Conservation (phyloP, 495 filamentous ascomycete species). For the Hypoxylon lienhwacheense region DNA sequence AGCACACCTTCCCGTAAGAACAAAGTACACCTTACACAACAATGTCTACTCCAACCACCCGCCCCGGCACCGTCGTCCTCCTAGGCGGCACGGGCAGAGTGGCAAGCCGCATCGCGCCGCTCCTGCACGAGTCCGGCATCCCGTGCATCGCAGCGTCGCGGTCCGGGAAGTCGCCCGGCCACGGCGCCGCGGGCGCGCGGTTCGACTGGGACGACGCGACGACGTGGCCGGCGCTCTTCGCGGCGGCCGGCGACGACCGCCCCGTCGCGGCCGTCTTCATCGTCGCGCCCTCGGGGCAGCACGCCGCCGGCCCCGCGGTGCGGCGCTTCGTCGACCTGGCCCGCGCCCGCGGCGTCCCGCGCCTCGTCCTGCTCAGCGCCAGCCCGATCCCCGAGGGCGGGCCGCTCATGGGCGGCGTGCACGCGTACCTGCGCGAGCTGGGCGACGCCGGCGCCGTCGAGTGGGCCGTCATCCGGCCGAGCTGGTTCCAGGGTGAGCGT, state of each 20-base stretch:
- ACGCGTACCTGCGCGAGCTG: constrained; percentile 44
- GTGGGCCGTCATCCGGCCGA: constrained; percentile 47
- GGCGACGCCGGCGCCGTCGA: constrained; percentile 44
- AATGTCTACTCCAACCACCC: constrained; percentile 29
- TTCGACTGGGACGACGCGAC: constrained; percentile 53
- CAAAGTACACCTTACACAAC: no score
- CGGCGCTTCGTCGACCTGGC: constrained; percentile 47
- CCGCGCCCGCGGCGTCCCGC: constrained; percentile 38
- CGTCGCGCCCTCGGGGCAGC: constrained; percentile 36
- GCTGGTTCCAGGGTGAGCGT: constrained; percentile 50
- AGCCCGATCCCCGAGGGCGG: constrained; percentile 43
- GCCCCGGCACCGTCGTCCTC: constrained; percentile 41
- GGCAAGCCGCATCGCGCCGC: constrained; percentile 44
- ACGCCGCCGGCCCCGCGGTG: constrained; percentile 36
- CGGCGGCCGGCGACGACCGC: no score
- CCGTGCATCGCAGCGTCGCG: constrained; percentile 48
- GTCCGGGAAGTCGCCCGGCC: constrained; percentile 21
- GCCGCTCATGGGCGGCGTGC: constrained; percentile 42
- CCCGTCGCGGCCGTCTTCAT: constrained; percentile 46
- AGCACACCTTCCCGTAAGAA: background rate
- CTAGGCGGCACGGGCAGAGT: constrained; percentile 55
- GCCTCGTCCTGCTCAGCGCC: constrained; percentile 51
- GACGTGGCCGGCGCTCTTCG: constrained; percentile 45
- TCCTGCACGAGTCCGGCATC: constrained; percentile 37
- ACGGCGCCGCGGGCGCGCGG: constrained; percentile 34